Evolutionary conservation across 139 green algal genomes (phyloP).

Genomic region (Picochlorum sp.): DNA sequence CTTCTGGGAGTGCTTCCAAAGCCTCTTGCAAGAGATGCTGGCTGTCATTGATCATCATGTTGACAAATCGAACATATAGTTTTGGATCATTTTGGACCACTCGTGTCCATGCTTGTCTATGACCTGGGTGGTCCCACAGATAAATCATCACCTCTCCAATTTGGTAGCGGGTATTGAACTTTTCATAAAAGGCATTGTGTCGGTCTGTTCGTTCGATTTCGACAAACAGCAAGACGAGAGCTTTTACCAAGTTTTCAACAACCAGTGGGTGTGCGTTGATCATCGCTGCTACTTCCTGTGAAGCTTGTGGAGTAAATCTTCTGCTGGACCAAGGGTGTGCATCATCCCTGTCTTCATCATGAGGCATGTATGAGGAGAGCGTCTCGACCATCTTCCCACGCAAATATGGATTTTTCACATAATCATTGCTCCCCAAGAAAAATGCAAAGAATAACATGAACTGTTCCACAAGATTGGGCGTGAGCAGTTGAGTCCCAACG

Average conservation of each 20-base stretch:
- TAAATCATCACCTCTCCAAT: conserved; percentile 81
- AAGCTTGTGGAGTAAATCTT: neutral
- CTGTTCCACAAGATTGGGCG: conserved; percentile 38
- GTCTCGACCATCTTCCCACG: conserved; percentile 78
- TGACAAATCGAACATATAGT: conserved; percentile 66
- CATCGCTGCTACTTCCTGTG: conserved; percentile 36
- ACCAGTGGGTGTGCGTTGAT: conserved; percentile 80
- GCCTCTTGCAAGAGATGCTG: conserved; percentile 85
- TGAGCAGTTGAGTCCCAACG: conserved; percentile 15
- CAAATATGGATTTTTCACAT: conserved; percentile 78
- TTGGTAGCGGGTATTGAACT: conserved; percentile 79
- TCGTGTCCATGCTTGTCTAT: conserved; percentile 24
- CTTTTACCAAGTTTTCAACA: conserved; percentile 58
- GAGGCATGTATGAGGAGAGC: conserved; percentile 26
- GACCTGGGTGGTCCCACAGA: conserved; percentile 52
- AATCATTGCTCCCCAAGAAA: conserved; percentile 52
- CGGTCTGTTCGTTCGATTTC: conserved; percentile 70
- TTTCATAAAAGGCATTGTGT: conserved; percentile 82
- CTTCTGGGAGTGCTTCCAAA: conserved; percentile 70
- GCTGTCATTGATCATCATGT: conserved; percentile 90
- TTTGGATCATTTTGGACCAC: conserved; percentile 14
- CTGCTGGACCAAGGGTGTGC: neutral
- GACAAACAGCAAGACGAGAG: conserved; percentile 81
- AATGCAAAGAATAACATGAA: conserved; percentile 59
- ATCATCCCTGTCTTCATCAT: conserved; percentile 7